Percentiles rank a stretch among this genome's conserved stretches.
phyloP scores from a whole-genome alignment of 371 early-diverging fungal genomes.

The Nematocida ironsii region DNA sequence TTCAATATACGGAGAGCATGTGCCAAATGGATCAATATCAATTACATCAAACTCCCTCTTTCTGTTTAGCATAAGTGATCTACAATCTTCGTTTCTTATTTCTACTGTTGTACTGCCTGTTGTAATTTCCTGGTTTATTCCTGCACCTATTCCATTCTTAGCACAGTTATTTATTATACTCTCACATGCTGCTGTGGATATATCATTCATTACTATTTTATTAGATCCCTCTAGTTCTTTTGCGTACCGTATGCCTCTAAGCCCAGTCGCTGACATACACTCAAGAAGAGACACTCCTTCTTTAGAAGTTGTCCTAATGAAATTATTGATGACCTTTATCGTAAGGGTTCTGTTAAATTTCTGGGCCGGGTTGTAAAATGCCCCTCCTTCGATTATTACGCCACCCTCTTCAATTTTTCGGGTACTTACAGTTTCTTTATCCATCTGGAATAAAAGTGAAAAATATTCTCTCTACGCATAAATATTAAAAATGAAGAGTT shows the following conservation, averaged over 20 bases:
- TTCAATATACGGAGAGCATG: conserved; percentile 86
- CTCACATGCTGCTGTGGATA: conserved; percentile 80
- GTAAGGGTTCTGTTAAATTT: conserved; percentile 87
- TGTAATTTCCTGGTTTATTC: neutral
- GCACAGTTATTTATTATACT: conserved; percentile 81
- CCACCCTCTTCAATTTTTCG: conserved; percentile 29
- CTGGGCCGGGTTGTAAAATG: conserved; percentile 97
- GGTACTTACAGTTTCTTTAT: neutral
- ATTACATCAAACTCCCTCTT: conserved; percentile 70
- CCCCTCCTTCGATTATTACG: conserved; percentile 68
- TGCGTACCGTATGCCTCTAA: conserved; percentile 93
- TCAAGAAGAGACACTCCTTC: conserved; percentile 79
- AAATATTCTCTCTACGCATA: neutral
- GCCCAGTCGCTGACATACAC: conserved; percentile 93
- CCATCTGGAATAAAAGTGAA: conserved; percentile 10
- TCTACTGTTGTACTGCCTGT: conserved; percentile 19
- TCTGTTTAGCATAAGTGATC: conserved; percentile 62
- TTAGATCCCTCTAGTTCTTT: conserved; percentile 80
- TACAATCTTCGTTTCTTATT: conserved; percentile 68
- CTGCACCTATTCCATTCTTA: conserved; percentile 73
- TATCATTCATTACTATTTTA: conserved; percentile 85
- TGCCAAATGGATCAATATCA: conserved; percentile 91
- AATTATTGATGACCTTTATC: conserved; percentile 63
- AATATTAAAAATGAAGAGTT: no score
- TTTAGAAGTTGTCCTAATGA: conserved; percentile 55